Conservation (phyloP, 805 yeast species). For the Myxozyma mucilagina region DNA sequence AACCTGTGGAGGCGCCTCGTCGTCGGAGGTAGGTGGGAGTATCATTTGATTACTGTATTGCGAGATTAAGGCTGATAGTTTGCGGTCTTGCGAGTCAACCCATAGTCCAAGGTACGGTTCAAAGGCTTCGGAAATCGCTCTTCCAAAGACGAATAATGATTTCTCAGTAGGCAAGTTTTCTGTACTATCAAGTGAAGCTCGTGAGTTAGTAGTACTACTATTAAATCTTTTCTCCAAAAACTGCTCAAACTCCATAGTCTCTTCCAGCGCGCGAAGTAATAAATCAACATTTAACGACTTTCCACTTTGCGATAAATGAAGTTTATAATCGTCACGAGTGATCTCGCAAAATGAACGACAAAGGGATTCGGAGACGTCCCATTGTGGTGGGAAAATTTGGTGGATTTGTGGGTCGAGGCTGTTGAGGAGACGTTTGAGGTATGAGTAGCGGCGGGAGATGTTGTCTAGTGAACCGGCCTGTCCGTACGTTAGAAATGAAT, state of each 20-base stretch:
- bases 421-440: constrained; percentile 69
- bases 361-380: constrained; percentile 69
- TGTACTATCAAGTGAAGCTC: constrained; percentile 18
- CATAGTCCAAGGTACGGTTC: constrained; percentile 84
- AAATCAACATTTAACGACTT: constrained; percentile 57
- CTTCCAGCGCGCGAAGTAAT: constrained; percentile 67
- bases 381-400: constrained; percentile 61
- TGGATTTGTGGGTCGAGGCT: constrained; percentile 56
- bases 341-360: constrained; percentile 62
- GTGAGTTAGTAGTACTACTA: constrained; percentile 2
- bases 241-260: constrained; percentile 81
- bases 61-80: constrained; percentile 59
- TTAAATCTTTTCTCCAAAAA: constrained; percentile 64
- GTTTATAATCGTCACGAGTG: constrained; percentile 66
- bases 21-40: constrained; percentile 49
- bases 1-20: constrained; percentile 61
- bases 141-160: constrained; percentile 38
- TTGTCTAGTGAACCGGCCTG: constrained; percentile 89
- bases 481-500: too few relatives aligned
- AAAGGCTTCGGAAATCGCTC: constrained; percentile 62
- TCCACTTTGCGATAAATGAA: constrained; percentile 45
- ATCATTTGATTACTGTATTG: constrained; percentile 63
- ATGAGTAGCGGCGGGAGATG: constrained; percentile 74
- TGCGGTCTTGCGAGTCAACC: constrained; percentile 79
- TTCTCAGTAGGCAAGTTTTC: constrained; percentile 37